phyloP scores from a whole-genome alignment of 345 rosid genomes.

The Aegle marmelos region DNA sequence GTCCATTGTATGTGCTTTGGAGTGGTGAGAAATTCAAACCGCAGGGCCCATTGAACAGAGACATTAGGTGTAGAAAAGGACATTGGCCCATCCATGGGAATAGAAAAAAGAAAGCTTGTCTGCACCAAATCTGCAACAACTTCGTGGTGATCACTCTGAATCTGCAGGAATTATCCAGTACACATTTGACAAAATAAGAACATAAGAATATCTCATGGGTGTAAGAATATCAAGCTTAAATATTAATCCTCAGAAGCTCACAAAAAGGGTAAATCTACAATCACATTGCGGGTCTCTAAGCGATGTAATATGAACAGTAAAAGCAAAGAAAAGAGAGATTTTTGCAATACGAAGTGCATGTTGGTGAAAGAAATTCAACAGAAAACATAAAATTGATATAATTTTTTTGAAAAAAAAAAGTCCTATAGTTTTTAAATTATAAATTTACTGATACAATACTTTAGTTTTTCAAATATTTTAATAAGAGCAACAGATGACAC shows the following conservation, averaged over 20 bases:
- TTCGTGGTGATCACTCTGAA: constrained; percentile 94
- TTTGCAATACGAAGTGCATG: not conserved
- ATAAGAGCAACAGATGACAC: not conserved
- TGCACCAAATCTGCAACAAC: constrained; percentile 93
- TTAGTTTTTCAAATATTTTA: not conserved
- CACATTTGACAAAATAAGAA: not conserved
- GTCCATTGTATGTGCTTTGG: constrained; percentile 76
- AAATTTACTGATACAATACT: not conserved
- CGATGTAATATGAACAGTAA: not conserved
- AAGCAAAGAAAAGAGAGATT: not conserved
- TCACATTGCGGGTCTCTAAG: not conserved
- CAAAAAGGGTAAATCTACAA: not conserved
- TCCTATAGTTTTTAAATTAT: not conserved
- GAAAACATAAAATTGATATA: not conserved
- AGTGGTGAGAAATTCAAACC: constrained; percentile 86
- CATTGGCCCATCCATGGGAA: constrained; percentile 98
- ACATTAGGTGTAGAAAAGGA: constrained; percentile 80
- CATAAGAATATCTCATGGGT: not conserved
- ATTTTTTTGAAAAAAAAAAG: too few relatives aligned
- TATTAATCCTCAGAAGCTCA: not conserved
- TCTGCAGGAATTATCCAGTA: constrained; percentile 41
- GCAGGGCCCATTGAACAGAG: constrained; percentile 84
- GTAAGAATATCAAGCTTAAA: not conserved
- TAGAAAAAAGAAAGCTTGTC: constrained; percentile 89
- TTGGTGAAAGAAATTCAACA: not conserved